These are phyloP conservation scores for Pleurotus tuber-regium DNA, from an alignment of 768 basidiomycete species.

Conservation along the genomic window DNA sequence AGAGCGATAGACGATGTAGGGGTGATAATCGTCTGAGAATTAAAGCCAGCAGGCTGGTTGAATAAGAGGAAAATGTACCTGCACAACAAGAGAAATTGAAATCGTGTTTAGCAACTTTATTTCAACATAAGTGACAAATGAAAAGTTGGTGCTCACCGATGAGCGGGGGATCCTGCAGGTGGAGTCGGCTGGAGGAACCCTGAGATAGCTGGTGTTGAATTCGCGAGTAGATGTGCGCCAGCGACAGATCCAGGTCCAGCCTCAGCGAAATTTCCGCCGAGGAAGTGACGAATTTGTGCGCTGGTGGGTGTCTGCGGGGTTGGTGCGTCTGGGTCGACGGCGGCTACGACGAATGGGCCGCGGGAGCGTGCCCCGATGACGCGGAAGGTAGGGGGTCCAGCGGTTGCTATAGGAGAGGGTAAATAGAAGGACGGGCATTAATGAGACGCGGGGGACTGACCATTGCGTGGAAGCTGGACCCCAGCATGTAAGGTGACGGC, in stretches of 20 bases:
- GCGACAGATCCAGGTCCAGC: no score
- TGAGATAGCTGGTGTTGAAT: conserved; percentile 40
- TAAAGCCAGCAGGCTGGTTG: conserved; percentile 39
- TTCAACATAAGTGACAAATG: not conserved
- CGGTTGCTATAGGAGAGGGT: conserved; percentile 38
- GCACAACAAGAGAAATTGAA: conserved; percentile 8
- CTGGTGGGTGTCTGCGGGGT: conserved; percentile 42
- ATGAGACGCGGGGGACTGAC: no score
- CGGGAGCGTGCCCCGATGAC: conserved; percentile 20
- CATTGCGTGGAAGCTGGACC: conserved; percentile 29
- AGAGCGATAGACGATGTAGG: conserved; percentile 28
- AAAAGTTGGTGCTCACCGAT: conserved; percentile 36
- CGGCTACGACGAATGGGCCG: conserved; percentile 46
- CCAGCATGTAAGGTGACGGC: conserved; percentile 34
- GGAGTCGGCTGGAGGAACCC: conserved; percentile 40
- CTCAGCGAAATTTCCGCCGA: conserved; percentile 42
- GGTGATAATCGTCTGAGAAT: conserved; percentile 36
- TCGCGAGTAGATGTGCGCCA: no score
- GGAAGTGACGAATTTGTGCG: conserved; percentile 47
- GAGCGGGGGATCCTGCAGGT: conserved; percentile 38
- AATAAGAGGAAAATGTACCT: conserved; percentile 50
- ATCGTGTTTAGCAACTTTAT: not conserved
- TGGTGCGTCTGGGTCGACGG: conserved; percentile 50
- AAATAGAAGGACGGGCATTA: no score
- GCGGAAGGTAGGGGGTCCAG: conserved; percentile 32